Evolutionary conservation across 148 eudicot genomes (phyloP).

Genomic region (Rhododendron vialii): DNA sequence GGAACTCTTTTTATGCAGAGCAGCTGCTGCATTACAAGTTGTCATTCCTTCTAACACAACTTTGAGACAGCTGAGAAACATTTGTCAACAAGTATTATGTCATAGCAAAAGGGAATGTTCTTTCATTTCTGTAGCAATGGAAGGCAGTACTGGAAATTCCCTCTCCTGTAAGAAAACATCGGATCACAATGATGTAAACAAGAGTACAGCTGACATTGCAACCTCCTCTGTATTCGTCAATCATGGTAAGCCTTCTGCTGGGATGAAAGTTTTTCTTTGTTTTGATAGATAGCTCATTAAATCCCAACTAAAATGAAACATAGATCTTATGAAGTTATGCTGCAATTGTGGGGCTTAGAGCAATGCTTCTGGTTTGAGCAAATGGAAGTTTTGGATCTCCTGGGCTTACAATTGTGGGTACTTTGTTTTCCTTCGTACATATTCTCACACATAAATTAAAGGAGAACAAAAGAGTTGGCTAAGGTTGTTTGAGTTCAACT

Average conservation of each 20-base stretch:
- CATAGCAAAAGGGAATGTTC: slow-evolving; percentile 14
- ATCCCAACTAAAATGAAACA: neutral
- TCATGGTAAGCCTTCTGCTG: slow-evolving; percentile 17
- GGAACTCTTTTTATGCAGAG: neutral
- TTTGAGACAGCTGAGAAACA: neutral
- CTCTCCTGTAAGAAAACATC: slow-evolving; percentile 15
- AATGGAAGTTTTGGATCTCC: neutral
- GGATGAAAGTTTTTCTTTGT: neutral
- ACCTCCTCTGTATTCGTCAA: slow-evolving; percentile 18
- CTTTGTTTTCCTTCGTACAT: neutral
- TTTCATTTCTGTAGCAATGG: slow-evolving; percentile 12
- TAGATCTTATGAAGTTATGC: neutral
- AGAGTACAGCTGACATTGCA: slow-evolving; percentile 6
- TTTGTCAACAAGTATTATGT: neutral
- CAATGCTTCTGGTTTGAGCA: neutral
- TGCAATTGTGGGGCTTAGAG: neutral
- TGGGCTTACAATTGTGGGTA: neutral
- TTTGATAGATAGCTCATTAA: neutral
- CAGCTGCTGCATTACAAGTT: neutral
- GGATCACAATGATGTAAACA: slow-evolving; percentile 14
- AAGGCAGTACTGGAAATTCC: slow-evolving; percentile 20
- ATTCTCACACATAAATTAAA: neutral
- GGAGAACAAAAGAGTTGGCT: slow-evolving; percentile 1
- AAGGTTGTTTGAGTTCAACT: neutral
- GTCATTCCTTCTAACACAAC: neutral